phyloP scores from a whole-genome alignment of 2,329 filamentous ascomycete species.

The Paramyrothecium roridum region DNA sequence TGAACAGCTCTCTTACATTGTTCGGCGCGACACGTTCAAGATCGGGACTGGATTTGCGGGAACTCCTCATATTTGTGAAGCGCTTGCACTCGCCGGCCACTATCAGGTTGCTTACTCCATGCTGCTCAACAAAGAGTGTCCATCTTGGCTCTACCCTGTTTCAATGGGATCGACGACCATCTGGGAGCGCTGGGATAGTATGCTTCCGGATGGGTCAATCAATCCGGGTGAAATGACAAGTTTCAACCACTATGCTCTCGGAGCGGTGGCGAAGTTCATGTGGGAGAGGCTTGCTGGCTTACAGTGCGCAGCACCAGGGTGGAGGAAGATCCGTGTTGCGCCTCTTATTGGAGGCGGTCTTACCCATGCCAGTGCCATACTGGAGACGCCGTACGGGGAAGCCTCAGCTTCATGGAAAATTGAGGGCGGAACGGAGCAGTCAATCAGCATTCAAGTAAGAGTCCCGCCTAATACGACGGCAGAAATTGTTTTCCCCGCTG shows the following conservation, averaged over 20 bases:
- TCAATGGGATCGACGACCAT: conserved; percentile 43
- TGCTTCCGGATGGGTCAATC: conserved; percentile 37
- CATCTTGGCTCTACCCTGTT: conserved; percentile 46
- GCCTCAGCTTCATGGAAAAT: too few relatives aligned
- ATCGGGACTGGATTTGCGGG: conserved; percentile 40
- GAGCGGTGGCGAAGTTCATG: conserved; percentile 42
- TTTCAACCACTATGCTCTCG: conserved; percentile 47
- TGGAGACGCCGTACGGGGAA: too few relatives aligned
- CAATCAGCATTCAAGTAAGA: too few relatives aligned
- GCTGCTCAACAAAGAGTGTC: conserved; percentile 38
- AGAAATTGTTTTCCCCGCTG: too few relatives aligned
- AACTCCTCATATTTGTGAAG: conserved; percentile 31
- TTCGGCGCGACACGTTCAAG: conserved; percentile 26
- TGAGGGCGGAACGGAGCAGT: too few relatives aligned
- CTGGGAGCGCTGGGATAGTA: conserved; percentile 48
- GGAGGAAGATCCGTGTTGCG: conserved; percentile 18
- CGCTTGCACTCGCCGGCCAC: conserved; percentile 22
- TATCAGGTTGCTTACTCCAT: conserved; percentile 38
- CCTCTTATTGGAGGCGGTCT: too few relatives aligned
- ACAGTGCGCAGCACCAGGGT: conserved; percentile 31
- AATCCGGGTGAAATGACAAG: conserved; percentile 46
- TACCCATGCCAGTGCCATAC: too few relatives aligned
- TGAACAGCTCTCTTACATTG: conserved; percentile 22
- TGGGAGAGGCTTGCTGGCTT: conserved; percentile 38
- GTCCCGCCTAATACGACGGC: too few relatives aligned